These are phyloP conservation scores for Mortierella sp. DNA, from an alignment of 371 early-diverging fungal species.

Conservation along the genomic window DNA sequence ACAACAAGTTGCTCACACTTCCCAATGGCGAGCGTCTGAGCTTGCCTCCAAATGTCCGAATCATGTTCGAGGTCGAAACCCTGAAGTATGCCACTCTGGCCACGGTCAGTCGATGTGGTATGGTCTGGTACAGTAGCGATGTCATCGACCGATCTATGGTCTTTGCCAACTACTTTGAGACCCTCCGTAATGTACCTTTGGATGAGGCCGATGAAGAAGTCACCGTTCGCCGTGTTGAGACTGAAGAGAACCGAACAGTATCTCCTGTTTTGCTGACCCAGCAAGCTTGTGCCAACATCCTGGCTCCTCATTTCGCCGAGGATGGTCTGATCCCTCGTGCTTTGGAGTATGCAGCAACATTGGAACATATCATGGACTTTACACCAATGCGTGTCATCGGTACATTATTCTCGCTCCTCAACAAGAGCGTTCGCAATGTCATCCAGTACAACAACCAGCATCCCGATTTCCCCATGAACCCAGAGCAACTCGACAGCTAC, in stretches of 20 bases:
- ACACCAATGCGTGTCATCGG: conserved; percentile 86
- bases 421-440: conserved; percentile 86
- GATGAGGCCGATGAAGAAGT: conserved; percentile 85
- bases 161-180: conserved; percentile 84
- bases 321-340: conserved; percentile 83
- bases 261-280: conserved; percentile 80
- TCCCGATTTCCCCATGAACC: conserved; percentile 90
- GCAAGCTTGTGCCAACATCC: conserved; percentile 76
- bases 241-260: conserved; percentile 61
- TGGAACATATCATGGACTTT: conserved; percentile 98
- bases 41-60: conserved; percentile 94
- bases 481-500: conserved; percentile 82
- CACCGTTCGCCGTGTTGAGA: conserved; percentile 54
- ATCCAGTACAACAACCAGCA: conserved; percentile 92
- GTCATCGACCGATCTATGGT: conserved; percentile 89
- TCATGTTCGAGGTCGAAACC: conserved; percentile 99
- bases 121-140: conserved; percentile 98
- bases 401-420: conserved; percentile 92
- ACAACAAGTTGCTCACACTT: conserved; percentile 95
- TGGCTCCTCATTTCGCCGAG: conserved; percentile 77
- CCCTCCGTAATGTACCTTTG: conserved; percentile 78
- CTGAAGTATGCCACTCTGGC: conserved; percentile 97
- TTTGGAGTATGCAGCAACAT: conserved; percentile 72
- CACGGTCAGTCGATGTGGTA: conserved; percentile 99
- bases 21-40: conserved; percentile 99